Percentiles rank a stretch among this genome's conserved stretches.
phyloP scores from a whole-genome alignment of 2,329 filamentous ascomycete species.

The Hypoxylon sp. region DNA sequence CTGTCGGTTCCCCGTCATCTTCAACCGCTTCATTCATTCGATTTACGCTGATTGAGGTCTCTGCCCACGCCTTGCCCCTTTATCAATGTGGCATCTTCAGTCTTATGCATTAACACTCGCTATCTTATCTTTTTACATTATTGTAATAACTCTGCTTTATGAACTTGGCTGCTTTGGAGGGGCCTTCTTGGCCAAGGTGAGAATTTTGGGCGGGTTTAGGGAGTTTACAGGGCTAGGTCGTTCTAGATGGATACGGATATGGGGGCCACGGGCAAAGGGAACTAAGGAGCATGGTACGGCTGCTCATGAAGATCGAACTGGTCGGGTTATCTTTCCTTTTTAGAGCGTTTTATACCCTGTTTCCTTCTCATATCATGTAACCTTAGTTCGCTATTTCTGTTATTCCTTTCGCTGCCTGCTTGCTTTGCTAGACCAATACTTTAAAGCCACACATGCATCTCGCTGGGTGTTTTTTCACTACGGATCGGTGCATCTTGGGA shows the following conservation, averaged over 20 bases:
- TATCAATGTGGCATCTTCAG: background rate
- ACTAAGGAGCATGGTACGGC: constrained; percentile 10
- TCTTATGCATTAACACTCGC: constrained; percentile 9
- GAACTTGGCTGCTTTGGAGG: background rate
- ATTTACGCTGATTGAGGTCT: background rate
- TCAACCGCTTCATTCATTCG: background rate
- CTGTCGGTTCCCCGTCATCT: background rate
- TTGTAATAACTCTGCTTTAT: constrained; percentile 13
- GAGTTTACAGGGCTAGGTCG: constrained; percentile 3
- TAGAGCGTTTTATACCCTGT: constrained; percentile 44
- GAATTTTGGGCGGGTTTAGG: constrained; percentile 3
- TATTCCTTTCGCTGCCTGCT: constrained; percentile 14
- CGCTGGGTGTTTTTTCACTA: constrained; percentile 10
- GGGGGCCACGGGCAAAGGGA: constrained; percentile 7
- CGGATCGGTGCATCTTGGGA: constrained; percentile 10
- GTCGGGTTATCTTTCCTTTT: constrained; percentile 21
- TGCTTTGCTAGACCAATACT: constrained; percentile 37
- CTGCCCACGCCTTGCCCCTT: background rate
- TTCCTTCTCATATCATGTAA: constrained; percentile 35
- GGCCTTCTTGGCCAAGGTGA: background rate
- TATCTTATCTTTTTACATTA: constrained; percentile 2
- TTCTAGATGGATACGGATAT: background rate
- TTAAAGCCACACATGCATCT: constrained; percentile 36
- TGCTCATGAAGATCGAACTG: constrained; percentile 15
- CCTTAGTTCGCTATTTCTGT: constrained; percentile 18